A percentile compares a stretch with the other conserved stretches of the same genome.
phyloP scores from a whole-genome alignment of 2,329 filamentous ascomycete genomes.

The Hymenoscyphus repandus region DNA sequence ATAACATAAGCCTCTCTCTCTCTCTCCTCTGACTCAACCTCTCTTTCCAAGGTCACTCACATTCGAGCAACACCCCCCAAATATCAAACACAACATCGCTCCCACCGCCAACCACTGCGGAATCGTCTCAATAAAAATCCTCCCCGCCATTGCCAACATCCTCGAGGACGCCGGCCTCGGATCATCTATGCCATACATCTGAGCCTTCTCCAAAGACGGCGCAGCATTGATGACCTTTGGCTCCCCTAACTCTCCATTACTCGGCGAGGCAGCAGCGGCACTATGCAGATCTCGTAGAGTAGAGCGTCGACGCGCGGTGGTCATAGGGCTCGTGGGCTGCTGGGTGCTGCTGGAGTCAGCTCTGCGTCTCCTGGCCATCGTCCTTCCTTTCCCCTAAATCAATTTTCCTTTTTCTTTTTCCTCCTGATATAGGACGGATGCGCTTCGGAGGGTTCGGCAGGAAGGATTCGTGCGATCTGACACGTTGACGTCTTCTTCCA shows the following conservation, averaged over 20 bases:
- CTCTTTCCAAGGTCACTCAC: slow-evolving; percentile 44
- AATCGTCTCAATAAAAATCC: slow-evolving; percentile 52
- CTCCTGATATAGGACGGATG: background rate
- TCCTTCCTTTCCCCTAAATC: too few relatives aligned
- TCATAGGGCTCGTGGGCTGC: slow-evolving; percentile 33
- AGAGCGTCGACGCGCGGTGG: slow-evolving; percentile 40
- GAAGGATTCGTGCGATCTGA: slow-evolving; percentile 15
- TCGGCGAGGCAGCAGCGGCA: slow-evolving; percentile 34
- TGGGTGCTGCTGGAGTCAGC: slow-evolving; percentile 32
- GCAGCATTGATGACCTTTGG: slow-evolving; percentile 50
- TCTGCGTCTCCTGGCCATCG: slow-evolving; percentile 33
- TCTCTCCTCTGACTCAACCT: background rate
- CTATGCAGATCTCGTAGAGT: slow-evolving; percentile 39
- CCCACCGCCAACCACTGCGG: slow-evolving; percentile 58
- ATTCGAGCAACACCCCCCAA: slow-evolving; percentile 93
- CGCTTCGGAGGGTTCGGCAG: background rate
- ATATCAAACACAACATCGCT: slow-evolving; percentile 77
- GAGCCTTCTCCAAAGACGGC: slow-evolving; percentile 48
- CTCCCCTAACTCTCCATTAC: slow-evolving; percentile 35
- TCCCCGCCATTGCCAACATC: slow-evolving; percentile 45
- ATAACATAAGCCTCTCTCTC: slow-evolving; percentile 25
- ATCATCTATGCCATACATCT: slow-evolving; percentile 51
- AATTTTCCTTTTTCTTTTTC: background rate
- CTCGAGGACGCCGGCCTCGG: slow-evolving; percentile 44
- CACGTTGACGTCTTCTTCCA: slow-evolving; percentile 14